Percentiles rank a stretch among this genome's conserved stretches.
phyloP scores from a whole-genome alignment of 495 filamentous ascomycete genomes.

The Friedmanniomyces simplex region DNA sequence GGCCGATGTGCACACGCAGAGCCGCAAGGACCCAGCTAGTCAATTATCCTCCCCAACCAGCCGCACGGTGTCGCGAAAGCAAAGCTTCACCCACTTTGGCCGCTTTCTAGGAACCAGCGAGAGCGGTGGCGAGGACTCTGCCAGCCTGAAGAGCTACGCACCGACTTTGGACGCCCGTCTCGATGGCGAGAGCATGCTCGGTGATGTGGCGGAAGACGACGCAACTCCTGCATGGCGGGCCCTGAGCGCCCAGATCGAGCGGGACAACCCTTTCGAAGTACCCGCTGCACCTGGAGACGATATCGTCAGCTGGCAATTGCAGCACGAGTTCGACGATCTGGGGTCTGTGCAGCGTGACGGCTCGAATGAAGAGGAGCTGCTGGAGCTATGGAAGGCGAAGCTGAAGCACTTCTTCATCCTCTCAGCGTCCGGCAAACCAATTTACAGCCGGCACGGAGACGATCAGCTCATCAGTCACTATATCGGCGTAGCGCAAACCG shows the following conservation, averaged over 20 bases:
- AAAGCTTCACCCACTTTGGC: conserved; percentile 37
- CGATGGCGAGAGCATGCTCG: conserved; percentile 73
- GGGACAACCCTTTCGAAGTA: conserved; percentile 46
- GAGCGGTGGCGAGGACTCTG: conserved; percentile 65
- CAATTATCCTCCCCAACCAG: conserved; percentile 22
- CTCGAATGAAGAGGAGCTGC: conserved; percentile 50
- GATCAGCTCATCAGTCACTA: conserved; percentile 79
- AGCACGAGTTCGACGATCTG: conserved; percentile 68
- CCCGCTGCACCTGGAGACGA: conserved; percentile 37
- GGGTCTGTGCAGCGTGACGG: conserved; percentile 51
- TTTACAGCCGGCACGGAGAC: conserved; percentile 90
- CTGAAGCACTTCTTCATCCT: conserved; percentile 95
- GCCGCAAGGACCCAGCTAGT: conserved; percentile 46
- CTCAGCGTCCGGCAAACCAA: conserved; percentile 94
- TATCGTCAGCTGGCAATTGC: conserved; percentile 49
- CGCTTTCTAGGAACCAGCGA: conserved; percentile 39
- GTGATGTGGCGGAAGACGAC: conserved; percentile 47
- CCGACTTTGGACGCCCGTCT: conserved; percentile 63
- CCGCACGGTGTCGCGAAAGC: conserved; percentile 26
- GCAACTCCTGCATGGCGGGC: conserved; percentile 52
- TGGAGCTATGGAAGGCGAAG: conserved; percentile 71
- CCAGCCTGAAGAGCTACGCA: conserved; percentile 73
- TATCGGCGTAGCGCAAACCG: conserved; percentile 93
- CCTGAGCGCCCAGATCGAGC: conserved; percentile 46
- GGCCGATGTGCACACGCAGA: conserved; percentile 64